These are phyloP conservation scores for Coemansia sp. DNA, from an alignment of 192 early-diverging fungal genomes.

Conservation along the genomic window DNA sequence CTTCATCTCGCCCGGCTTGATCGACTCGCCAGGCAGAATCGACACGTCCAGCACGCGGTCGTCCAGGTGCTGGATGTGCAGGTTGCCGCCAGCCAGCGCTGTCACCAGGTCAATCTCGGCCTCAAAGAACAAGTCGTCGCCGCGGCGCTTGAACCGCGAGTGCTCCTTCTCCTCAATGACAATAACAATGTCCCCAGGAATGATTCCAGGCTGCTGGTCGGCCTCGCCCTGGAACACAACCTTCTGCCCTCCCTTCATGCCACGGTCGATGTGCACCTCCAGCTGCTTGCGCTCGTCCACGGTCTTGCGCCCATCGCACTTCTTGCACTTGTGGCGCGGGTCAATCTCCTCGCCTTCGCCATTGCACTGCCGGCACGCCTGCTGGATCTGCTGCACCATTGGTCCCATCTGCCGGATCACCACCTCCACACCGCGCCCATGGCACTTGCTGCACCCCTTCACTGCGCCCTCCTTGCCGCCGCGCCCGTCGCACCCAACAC, in stretches of 20 bases:
- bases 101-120: conserved; percentile 92
- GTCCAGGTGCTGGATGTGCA: conserved; percentile 89
- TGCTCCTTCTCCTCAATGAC: conserved; percentile 94
- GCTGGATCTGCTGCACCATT: conserved; percentile 99
- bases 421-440: conserved; percentile 87
- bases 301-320: conserved; percentile 88
- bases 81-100: conserved; percentile 91
- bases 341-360: conserved; percentile 90
- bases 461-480: conserved; percentile 95
- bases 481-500: conserved; percentile 85
- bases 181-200: conserved; percentile 98
- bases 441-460: conserved; percentile 75
- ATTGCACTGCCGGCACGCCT: conserved; percentile 85
- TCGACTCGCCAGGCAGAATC: conserved; percentile 90
- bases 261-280: conserved; percentile 96
- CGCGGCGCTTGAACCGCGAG: conserved; percentile 87
- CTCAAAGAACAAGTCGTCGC: conserved; percentile 88
- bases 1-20: conserved; percentile 91
- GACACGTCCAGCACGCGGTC: conserved; percentile 82
- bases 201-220: conserved; percentile 87
- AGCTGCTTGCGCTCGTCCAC: conserved; percentile 88
- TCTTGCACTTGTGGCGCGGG: conserved; percentile 84
- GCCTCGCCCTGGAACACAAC: conserved; percentile 93
- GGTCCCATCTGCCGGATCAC: conserved; percentile 94
- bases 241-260: conserved; percentile 95